phyloP scores from a whole-genome alignment of 2,329 filamentous ascomycete species.

The Botrytis galanthina region DNA sequence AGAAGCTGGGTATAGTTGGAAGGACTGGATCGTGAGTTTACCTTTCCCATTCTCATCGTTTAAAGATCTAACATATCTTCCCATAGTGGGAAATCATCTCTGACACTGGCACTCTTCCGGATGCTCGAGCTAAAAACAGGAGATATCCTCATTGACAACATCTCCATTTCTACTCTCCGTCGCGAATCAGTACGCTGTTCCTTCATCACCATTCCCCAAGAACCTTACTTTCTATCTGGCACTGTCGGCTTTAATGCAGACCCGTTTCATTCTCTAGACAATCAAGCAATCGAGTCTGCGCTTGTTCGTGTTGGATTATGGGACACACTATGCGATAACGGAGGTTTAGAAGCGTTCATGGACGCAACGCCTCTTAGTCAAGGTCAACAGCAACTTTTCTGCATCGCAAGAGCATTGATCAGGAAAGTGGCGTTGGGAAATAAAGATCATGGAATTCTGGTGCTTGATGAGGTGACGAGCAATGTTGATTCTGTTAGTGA shows the following conservation, averaged over 20 bases:
- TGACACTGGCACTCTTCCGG: constrained; percentile 49
- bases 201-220: constrained; percentile 46
- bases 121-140: constrained; percentile 78
- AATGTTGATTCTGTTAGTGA: constrained; percentile 58
- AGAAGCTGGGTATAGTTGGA: constrained; percentile 52
- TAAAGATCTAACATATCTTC: neutral
- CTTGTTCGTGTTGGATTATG: constrained; percentile 47
- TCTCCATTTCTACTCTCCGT: constrained; percentile 43
- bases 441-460: constrained; percentile 40
- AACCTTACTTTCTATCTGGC: constrained; percentile 44
- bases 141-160: constrained; percentile 43
- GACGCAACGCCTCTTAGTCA: constrained; percentile 60
- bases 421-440: neutral
- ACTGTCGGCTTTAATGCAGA: constrained; percentile 40
- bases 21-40: constrained; percentile 39
- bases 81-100: constrained; percentile 46
- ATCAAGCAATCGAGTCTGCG: constrained; percentile 45
- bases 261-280: constrained; percentile 39
- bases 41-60: neutral
- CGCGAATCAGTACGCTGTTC: constrained; percentile 42
- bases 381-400: constrained; percentile 50
- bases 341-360: constrained; percentile 39
- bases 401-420: constrained; percentile 47
- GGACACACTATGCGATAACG: constrained; percentile 41
- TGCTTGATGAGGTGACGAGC: constrained; percentile 46